Evolutionary conservation across 2,329 filamentous ascomycete genomes (phyloP).

Genomic region (Akanthomyces lecanii): DNA sequence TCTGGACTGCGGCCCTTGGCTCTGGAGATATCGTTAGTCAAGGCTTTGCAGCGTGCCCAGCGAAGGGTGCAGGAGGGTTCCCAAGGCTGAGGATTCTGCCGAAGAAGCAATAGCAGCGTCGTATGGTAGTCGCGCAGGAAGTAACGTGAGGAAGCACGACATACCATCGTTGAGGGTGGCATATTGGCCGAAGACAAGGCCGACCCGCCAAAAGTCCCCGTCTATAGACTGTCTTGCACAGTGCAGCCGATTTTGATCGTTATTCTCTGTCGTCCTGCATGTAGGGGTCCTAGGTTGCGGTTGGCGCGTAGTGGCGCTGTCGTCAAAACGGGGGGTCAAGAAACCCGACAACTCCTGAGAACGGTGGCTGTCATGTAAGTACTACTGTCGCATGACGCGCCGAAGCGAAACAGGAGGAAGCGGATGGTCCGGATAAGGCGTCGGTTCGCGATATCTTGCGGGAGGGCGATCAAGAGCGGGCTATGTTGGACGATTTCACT

Average conservation of each 20-base stretch:
- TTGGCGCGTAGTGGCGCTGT: conserved; percentile 10
- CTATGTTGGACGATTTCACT: not conserved
- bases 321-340: conserved; percentile 14
- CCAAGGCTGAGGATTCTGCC: not conserved
- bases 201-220: conserved; percentile 30
- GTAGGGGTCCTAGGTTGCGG: not conserved
- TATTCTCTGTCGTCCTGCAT: conserved; percentile 1
- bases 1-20: conserved; percentile 53
- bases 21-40: conserved; percentile 34
- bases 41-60: not conserved
- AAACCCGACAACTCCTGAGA: conserved; percentile 16
- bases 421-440: not conserved
- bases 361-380: conserved; percentile 9
- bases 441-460: not conserved
- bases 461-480: not conserved
- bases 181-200: conserved; percentile 35
- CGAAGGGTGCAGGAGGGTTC: not conserved
- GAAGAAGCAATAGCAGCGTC: not conserved
- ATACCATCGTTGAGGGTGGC: conserved; percentile 47
- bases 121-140: not conserved
- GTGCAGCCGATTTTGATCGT: not conserved
- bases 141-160: conserved; percentile 24
- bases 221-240: conserved; percentile 9
- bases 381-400: not conserved
- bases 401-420: not conserved